A percentile compares a stretch with the other conserved stretches of the same genome.
These are phyloP conservation scores for Cryphonectria naterciae DNA, from an alignment of 2,329 filamentous ascomycete genomes.

Conservation along the genomic window DNA sequence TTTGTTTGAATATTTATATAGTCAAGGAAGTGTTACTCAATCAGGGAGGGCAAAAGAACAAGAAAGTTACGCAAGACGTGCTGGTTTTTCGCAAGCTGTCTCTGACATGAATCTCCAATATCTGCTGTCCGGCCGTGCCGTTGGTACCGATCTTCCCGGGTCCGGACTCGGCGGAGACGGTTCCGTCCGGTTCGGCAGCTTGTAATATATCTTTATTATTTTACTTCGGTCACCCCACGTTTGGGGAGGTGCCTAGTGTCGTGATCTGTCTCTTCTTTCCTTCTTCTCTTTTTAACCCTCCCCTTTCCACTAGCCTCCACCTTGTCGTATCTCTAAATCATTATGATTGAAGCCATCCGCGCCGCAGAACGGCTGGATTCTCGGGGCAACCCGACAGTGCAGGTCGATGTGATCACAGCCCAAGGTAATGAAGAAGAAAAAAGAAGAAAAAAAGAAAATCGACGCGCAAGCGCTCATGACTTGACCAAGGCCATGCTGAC, in stretches of 20 bases:
- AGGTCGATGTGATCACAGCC: constrained; percentile 37
- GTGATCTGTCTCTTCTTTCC: background rate
- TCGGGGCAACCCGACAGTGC: constrained; percentile 41
- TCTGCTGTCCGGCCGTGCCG: background rate
- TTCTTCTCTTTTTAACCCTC: too few relatives aligned
- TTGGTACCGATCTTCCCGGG: background rate
- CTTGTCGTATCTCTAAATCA: background rate
- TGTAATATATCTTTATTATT: background rate
- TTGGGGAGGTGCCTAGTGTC: too few relatives aligned
- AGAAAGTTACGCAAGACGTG: background rate
- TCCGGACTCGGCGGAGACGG: background rate
- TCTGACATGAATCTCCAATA: background rate
- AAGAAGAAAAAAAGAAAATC: background rate
- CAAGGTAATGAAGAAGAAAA: constrained; percentile 29
- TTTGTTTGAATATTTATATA: background rate
- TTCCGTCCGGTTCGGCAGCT: background rate
- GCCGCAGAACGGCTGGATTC: constrained; percentile 40
- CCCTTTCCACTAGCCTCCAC: background rate
- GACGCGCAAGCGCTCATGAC: background rate
- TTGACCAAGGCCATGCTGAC: background rate
- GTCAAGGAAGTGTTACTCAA: background rate
- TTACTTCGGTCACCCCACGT: background rate
- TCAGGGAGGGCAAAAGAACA: background rate
- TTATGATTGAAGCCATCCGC: constrained; percentile 25
- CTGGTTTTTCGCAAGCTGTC: background rate